Base-by-base conservation (phyloP, 2,329 filamentous ascomycete genomes). In the Trichoderma semiorbis region DNA sequence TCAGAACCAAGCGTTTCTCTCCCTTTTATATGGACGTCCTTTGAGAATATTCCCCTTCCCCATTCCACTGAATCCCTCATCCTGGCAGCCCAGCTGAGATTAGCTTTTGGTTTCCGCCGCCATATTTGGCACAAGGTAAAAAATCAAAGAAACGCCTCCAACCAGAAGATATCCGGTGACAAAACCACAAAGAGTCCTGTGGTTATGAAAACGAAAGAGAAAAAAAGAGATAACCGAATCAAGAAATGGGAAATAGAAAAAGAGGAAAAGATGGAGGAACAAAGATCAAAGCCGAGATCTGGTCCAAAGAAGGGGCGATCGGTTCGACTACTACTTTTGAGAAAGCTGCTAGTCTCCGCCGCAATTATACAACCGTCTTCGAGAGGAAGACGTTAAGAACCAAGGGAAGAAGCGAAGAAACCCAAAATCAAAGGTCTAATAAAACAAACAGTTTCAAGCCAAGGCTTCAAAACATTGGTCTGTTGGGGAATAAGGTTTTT, bases 381-480 rank as follows among this genome's bases (percentile, higher is more conserved):
- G 28, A 32, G 21, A 47, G 21, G 32, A 63, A 66, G 39, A 53
- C 30, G 30, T 50, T 28, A 61, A 62, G 10, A 24, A 62, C 16
- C 57, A 69, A 53, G 36, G 16, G 6, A 43, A 34, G 66, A 63
- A 43, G 53, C 16, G 50, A 69, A 55, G 18, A 36, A 36, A 28
- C 60, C 24, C 21, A 68, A 72, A 64, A 72, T 7, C 39, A 65
- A 53, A 28, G 10, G 55, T 72, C 68, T 76, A 74, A 58, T 74
- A 75, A 75, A 50, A 75, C 74, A 75, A 61, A 76, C 73, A 75
- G 66, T 47, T 62, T 50, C 74, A 72, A 69, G 71, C 67, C 70
- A 21, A 43, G 58, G 36, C 61, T 69, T 72, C 66, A 43, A 72
- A 53, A 57, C 26, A 30, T 61, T n/a, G 69, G 47, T 64, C 39